Evolutionary conservation across 192 early-diverging fungal species (phyloP).

Genomic region (Coemansia sp.): DNA sequence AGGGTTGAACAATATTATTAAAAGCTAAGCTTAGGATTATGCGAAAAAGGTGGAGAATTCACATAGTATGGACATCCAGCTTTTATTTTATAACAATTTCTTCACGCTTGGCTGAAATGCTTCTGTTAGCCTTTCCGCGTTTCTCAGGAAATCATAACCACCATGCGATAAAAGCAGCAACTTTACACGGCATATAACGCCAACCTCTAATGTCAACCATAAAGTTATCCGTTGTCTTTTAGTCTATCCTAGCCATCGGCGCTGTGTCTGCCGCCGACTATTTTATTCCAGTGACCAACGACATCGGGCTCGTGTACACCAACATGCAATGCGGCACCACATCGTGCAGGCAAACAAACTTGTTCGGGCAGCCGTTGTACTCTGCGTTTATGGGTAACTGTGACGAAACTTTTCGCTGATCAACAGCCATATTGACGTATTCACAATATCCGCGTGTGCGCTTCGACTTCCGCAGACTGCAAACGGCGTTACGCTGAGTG

Average conservation of each 20-base stretch:
- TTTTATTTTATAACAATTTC: no score
- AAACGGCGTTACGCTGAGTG: not conserved
- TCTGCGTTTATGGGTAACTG: constrained; percentile 31
- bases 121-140: no score
- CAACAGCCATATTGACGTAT: not conserved
- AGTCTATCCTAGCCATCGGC: not conserved
- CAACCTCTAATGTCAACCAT: not conserved
- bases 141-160: no score
- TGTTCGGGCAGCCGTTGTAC: constrained; percentile 20
- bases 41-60: no score
- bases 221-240: not conserved
- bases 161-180: no score
- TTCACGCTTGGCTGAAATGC: no score
- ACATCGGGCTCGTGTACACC: constrained; percentile 33
- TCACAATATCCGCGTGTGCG: not conserved
- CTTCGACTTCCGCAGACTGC: not conserved
- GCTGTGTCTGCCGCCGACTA: not conserved
- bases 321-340: constrained; percentile 19
- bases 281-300: constrained; percentile 18
- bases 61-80: no score
- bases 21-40: no score
- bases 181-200: no score
- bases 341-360: constrained; percentile 22
- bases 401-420: constrained; percentile 20
- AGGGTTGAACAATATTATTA: no score